phyloP scores from a whole-genome alignment of 1,284 basidiomycete species.

The Athelia psychrophila region DNA sequence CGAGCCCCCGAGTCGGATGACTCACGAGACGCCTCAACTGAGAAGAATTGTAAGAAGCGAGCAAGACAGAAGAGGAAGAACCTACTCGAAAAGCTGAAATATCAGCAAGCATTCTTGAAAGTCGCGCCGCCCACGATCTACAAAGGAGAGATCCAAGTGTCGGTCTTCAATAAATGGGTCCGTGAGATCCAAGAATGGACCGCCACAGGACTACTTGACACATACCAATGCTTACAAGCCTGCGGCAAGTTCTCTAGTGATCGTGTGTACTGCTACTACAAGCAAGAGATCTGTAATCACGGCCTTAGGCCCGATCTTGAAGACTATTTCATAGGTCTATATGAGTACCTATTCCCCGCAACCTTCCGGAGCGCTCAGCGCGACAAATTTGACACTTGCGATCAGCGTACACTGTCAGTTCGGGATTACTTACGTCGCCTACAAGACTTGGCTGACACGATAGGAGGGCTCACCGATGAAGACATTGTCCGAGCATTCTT shows the following conservation, averaged over 20 bases:
- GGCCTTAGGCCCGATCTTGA: neutral
- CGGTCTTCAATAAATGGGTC: slow-evolving; percentile 5
- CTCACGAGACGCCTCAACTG: no score
- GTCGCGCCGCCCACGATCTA: neutral
- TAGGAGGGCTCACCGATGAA: slow-evolving; percentile 1
- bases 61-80: no score
- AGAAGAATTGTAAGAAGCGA: no score
- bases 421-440: neutral
- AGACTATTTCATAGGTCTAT: slow-evolving; percentile 4
- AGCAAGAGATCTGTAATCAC: neutral
- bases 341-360: slow-evolving; percentile 5
- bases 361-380: slow-evolving; percentile 6
- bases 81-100: slow-evolving; percentile 1
- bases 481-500: slow-evolving; percentile 2
- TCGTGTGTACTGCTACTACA: neutral
- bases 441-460: neutral
- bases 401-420: neutral
- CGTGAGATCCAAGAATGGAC: slow-evolving; percentile 3
- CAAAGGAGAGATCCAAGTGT: neutral
- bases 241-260: neutral
- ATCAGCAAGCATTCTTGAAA: slow-evolving; percentile 9
- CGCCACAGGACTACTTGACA: neutral
- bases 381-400: slow-evolving; percentile 2
- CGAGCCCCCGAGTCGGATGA: no score
- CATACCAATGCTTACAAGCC: neutral